These are phyloP conservation scores for Penicillium thymicola DNA, from an alignment of 2,329 filamentous ascomycete genomes.

Conservation along the genomic window DNA sequence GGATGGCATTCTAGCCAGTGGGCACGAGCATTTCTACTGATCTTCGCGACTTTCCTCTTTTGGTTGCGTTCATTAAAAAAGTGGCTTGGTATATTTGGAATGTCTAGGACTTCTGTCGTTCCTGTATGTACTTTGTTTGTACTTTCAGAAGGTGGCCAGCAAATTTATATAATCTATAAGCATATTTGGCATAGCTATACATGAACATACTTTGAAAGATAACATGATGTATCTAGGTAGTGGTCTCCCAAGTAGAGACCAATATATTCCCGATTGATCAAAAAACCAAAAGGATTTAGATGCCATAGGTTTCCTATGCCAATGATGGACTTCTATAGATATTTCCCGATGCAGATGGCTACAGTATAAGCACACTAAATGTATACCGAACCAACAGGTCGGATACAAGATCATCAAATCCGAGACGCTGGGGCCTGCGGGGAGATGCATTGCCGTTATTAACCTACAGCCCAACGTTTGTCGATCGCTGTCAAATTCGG, in stretches of 20 bases:
- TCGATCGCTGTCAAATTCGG: slow-evolving; percentile 1
- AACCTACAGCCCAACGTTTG: background rate
- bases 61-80: background rate
- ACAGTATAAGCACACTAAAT: background rate
- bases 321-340: background rate
- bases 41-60: background rate
- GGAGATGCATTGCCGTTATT: background rate
- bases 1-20: background rate
- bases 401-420: background rate
- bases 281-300: background rate
- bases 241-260: background rate
- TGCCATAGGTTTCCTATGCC: background rate
- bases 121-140: background rate
- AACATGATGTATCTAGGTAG: background rate
- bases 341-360: background rate
- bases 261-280: background rate
- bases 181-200: background rate
- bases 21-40: background rate
- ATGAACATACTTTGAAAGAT: background rate
- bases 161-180: background rate
- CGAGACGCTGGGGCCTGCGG: background rate
- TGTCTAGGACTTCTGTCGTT: background rate
- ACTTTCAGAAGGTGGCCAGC: background rate
- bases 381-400: background rate
- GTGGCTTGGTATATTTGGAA: background rate